These are phyloP conservation scores for Telfairia occidentalis DNA, from an alignment of 331 rosid species.

Conservation along the genomic window DNA sequence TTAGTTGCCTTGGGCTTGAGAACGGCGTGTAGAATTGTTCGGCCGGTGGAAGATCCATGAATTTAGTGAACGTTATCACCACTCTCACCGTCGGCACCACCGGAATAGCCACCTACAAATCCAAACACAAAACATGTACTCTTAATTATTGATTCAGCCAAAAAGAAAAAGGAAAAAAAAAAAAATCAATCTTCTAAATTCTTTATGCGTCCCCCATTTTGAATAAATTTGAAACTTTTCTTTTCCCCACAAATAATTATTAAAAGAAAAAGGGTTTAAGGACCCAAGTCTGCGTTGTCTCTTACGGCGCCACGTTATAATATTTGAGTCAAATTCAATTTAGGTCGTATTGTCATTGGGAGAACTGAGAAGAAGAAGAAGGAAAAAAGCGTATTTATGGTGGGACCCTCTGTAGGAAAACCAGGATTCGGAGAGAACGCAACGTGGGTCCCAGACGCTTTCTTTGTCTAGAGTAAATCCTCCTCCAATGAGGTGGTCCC, in stretches of 20 bases:
- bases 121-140: conserved; percentile 3
- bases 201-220: not conserved
- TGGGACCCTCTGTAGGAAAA: conserved; percentile 6
- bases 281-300: not conserved
- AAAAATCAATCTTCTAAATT: no score
- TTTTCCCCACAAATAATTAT: not conserved
- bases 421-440: conserved; percentile 7
- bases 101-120: conserved; percentile 78
- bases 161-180: not conserved
- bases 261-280: not conserved
- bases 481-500: not conserved
- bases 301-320: not conserved
- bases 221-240: not conserved
- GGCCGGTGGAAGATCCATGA: conserved; percentile 59
- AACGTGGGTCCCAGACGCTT: conserved; percentile 10
- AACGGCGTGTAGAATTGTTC: conserved; percentile 79
- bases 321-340: not conserved
- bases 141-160: not conserved
- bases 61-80: conserved; percentile 89
- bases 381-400: not conserved
- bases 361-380: not conserved
- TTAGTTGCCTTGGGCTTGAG: conserved; percentile 63
- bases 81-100: conserved; percentile 98
- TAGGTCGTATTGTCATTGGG: not conserved
- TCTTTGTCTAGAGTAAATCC: conserved; percentile 5